Percentiles rank a stretch among this genome's conserved stretches.
phyloP scores from a whole-genome alignment of 2,329 filamentous ascomycete species.

The Stemphylium vesicarium region DNA sequence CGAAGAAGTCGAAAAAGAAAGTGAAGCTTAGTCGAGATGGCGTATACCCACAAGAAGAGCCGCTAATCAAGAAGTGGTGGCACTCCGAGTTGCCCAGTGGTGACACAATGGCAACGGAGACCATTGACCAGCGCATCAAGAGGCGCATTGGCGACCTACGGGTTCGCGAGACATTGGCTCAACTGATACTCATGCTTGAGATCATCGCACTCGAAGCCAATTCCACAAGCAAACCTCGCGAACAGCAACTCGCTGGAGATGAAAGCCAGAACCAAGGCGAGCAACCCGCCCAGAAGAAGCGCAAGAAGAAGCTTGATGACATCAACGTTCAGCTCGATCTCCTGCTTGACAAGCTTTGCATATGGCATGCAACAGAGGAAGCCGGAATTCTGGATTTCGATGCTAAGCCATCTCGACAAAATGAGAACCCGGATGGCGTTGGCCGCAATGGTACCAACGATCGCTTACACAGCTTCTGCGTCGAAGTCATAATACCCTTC shows the following conservation, averaged over 20 bases:
- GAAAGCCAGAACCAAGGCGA: slow-evolving; percentile 26
- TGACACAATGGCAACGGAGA: slow-evolving; percentile 40
- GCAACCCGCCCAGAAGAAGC: slow-evolving; percentile 44
- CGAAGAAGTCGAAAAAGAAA: slow-evolving; percentile 53
- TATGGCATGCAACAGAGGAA: slow-evolving; percentile 79
- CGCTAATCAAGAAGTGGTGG: slow-evolving; percentile 75
- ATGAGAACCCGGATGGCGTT: slow-evolving; percentile 28
- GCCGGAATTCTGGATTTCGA: slow-evolving; percentile 55
- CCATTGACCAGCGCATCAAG: slow-evolving; percentile 60
- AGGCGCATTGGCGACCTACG: slow-evolving; percentile 70
- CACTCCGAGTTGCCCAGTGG: slow-evolving; percentile 51
- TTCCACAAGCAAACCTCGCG: slow-evolving; percentile 42
- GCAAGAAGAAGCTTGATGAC: slow-evolving; percentile 69
- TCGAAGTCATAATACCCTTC: slow-evolving; percentile 83
- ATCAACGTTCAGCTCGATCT: slow-evolving; percentile 71
- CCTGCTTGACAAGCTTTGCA: slow-evolving; percentile 78
- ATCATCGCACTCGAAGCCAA: slow-evolving; percentile 71
- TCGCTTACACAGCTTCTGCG: slow-evolving; percentile 75
- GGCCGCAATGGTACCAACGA: slow-evolving; percentile 55
- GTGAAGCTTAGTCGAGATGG: slow-evolving; percentile 69
- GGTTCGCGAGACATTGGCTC: slow-evolving; percentile 78
- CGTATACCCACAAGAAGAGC: slow-evolving; percentile 70
- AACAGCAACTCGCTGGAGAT: slow-evolving; percentile 19
- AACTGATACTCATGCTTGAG: slow-evolving; percentile 80
- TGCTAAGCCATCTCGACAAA: slow-evolving; percentile 30